phyloP scores from a whole-genome alignment of 495 filamentous ascomycete species.

The Tetracladium marchalianum region DNA sequence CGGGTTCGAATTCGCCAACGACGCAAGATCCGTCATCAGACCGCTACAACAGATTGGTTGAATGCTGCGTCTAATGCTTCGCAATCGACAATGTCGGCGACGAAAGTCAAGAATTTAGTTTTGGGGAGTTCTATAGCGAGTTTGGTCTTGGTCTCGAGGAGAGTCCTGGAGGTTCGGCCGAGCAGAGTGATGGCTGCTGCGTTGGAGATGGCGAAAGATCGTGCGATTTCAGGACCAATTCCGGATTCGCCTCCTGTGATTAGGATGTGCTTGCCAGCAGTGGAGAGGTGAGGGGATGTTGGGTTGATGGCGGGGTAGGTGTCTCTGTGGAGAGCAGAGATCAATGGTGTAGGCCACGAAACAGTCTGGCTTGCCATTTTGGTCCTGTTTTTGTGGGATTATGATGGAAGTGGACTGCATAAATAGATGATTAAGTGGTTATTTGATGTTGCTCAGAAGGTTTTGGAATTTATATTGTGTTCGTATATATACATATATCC shows the following conservation, averaged over 20 bases:
- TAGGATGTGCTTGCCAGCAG: slow-evolving; percentile 32
- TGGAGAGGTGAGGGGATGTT: slow-evolving; percentile 27
- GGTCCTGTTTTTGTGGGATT: no score
- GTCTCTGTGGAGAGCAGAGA: slow-evolving; percentile 21
- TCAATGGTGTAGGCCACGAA: slow-evolving; percentile 8
- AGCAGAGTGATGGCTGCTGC: slow-evolving; percentile 5
- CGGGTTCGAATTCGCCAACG: slow-evolving; percentile 17
- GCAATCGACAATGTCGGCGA: slow-evolving; percentile 24
- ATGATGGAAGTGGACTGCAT: no score
- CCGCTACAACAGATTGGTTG: slow-evolving; percentile 18
- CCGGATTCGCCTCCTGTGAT: slow-evolving; percentile 36
- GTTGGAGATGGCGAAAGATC: slow-evolving; percentile 18
- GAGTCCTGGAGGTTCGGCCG: slow-evolving; percentile 15
- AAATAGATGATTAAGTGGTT: no score
- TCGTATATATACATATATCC: no score
- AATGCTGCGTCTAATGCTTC: slow-evolving; percentile 23
- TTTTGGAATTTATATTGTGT: no score
- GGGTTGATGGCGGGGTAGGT: slow-evolving; percentile 35
- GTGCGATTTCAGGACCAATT: slow-evolving; percentile 23
- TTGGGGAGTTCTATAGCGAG: slow-evolving; percentile 13
- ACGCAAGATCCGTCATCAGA: slow-evolving; percentile 7
- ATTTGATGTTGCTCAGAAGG: no score
- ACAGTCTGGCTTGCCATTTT: neutral
- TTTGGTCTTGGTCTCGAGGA: slow-evolving; percentile 17
- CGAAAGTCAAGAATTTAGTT: slow-evolving; percentile 20